These are phyloP conservation scores for Plantago coronopus DNA, from an alignment of 305 asterid genomes.

Conservation along the genomic window DNA sequence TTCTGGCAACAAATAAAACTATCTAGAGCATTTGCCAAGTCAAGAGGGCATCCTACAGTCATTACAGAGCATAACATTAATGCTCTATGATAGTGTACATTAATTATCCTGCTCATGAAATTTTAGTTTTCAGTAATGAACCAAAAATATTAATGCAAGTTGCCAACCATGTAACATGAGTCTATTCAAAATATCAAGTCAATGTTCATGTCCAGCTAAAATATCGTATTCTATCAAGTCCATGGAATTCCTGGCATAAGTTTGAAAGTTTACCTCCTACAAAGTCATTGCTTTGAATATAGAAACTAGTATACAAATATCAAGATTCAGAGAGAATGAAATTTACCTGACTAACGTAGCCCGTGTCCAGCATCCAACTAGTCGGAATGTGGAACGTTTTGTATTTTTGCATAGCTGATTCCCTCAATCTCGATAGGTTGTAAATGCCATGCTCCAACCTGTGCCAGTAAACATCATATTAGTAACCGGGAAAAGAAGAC, in stretches of 20 bases:
- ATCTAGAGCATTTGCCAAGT: constrained; percentile 2
- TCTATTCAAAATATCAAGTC: constrained; percentile 2
- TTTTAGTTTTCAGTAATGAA: background rate
- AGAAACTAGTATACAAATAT: background rate
- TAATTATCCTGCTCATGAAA: background rate
- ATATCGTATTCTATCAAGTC: background rate
- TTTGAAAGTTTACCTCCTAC: background rate
- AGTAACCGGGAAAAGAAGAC: background rate
- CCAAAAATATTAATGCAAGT: constrained; percentile 2
- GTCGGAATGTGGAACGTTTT: constrained; percentile 68
- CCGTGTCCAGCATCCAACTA: constrained; percentile 87
- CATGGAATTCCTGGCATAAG: background rate
- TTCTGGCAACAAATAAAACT: background rate
- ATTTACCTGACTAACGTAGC: constrained; percentile 76
- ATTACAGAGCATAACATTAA: background rate
- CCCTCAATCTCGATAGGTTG: constrained; percentile 85
- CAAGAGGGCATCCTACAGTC: constrained; percentile 11
- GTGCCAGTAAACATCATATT: constrained; percentile 18
- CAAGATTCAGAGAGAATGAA: constrained; percentile 9
- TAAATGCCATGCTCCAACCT: constrained; percentile 92
- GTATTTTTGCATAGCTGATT: constrained; percentile 73
- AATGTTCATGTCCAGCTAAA: constrained; percentile 7
- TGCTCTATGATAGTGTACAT: background rate
- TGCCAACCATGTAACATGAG: constrained; percentile 4
- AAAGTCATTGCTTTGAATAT: background rate